Evolutionary conservation across 371 early-diverging fungal genomes (phyloP), one percentile per base, ranked within the genome.

Genomic region (Haplosporangium sp.): DNA sequence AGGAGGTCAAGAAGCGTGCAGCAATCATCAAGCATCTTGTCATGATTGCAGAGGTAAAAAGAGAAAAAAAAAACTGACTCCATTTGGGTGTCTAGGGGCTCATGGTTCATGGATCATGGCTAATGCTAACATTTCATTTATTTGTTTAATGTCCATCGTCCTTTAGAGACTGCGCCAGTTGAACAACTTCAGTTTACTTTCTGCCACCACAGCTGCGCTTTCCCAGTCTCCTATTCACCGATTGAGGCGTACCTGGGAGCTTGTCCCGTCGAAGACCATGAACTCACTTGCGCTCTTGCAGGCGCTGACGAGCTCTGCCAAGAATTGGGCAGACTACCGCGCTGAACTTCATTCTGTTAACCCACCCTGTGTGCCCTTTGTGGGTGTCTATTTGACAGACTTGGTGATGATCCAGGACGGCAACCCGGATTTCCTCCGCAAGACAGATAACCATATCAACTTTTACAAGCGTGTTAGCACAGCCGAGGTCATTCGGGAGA

Each of bases 391-490:
- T 74, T 83, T 97, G 45, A 95, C 94, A 55, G 98, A 98, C 76
- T 76, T 98, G 73, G 95, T 96, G 37, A 96, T 97, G 79, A 93
- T 97, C 55, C 95, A 96, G 66, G 96, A 96, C 53, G 97, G 98
- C 21, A 96, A 95, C 83, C 86, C 93, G 13, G 93, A 96, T 74
- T 83, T 86, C 63, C 70, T 96, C 45, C 75, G 82, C 61, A 83
- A 87, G 69, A 84, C 83, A 59, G 64, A 73, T 16, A 67, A 73
- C 37, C 43, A 80, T 75, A 95, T 98, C 85, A 98, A 98, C 83
- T 97, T 97, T 85, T 90, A 88, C 64, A 97, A 97, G 83, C 92
- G 93, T 55, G 87, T 89, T 69, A 94, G 93, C 81, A 91, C 94
- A 0, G 95, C 96, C 0, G 93, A 95, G 61, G 92, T 95, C 37